Percentiles rank a stretch among this genome's conserved stretches.
Evolutionary conservation across 2,329 filamentous ascomycete species (phyloP).

Genomic region (Aspergillus hortae): DNA sequence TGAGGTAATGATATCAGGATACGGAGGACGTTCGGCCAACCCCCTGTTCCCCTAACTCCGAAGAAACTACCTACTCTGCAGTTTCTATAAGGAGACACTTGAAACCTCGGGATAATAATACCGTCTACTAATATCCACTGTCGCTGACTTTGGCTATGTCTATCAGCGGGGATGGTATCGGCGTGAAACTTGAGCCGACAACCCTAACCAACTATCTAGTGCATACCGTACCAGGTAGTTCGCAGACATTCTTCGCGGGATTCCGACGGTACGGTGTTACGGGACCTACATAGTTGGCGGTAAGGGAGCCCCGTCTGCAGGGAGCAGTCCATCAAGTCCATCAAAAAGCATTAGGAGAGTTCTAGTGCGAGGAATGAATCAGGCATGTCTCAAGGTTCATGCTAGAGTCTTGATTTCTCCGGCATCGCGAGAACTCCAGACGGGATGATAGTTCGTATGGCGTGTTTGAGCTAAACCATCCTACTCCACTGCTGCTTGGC

Average conservation of each 20-base stretch:
- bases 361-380: not conserved
- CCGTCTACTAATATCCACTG: too few relatives aligned
- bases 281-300: not conserved
- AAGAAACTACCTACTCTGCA: too few relatives aligned
- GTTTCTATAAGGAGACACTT: too few relatives aligned
- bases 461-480: slow-evolving; percentile 29
- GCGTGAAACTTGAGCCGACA: too few relatives aligned
- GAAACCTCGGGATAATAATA: too few relatives aligned
- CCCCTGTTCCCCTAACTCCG: not conserved
- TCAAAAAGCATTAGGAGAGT: not conserved
- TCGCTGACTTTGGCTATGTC: too few relatives aligned
- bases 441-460: slow-evolving; percentile 19
- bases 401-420: not conserved
- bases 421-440: slow-evolving; percentile 7
- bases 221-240: too few relatives aligned
- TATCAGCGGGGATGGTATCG: too few relatives aligned
- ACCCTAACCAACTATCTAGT: not conserved
- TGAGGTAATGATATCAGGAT: too few relatives aligned
- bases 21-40: not conserved
- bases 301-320: not conserved
- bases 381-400: not conserved
- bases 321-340: not conserved
- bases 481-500: slow-evolving; percentile 26
- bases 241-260: not conserved
- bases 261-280: not conserved